Conservation (phyloP, 129 eudicot genomes). For the Arctium minus region DNA sequence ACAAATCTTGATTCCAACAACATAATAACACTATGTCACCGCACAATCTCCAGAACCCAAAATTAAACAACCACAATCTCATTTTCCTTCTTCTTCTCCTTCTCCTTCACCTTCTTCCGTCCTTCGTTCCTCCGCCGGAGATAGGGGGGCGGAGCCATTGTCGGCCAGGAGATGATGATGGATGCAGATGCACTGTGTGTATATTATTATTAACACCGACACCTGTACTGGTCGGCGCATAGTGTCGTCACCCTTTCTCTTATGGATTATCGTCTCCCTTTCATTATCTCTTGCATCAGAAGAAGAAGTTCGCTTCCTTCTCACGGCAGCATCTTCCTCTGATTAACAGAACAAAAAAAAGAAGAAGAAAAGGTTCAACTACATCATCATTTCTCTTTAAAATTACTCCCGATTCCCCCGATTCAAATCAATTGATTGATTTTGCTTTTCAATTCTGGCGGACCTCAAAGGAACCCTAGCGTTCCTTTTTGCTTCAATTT, state of each 20-base stretch:
- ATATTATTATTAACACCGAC: neutral
- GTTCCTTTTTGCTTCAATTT: conserved; percentile 35
- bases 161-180: conserved; percentile 1
- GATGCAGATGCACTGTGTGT: neutral
- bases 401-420: neutral
- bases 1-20: conserved; percentile 29
- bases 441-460: conserved; percentile 37
- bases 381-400: neutral
- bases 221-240: conserved; percentile 16
- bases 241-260: neutral
- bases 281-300: neutral
- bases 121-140: conserved; percentile 28
- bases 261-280: neutral
- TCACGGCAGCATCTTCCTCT: conserved; percentile 33
- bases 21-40: conserved; percentile 34
- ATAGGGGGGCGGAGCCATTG: conserved; percentile 19
- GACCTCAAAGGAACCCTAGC: conserved; percentile 55
- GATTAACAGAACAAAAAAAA: neutral
- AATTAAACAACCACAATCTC: neutral
- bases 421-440: neutral
- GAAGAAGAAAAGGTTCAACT: neutral
- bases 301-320: conserved; percentile 25
- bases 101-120: conserved; percentile 16
- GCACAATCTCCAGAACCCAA: conserved; percentile 29
- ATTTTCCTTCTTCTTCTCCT: neutral